phyloP scores from a whole-genome alignment of 345 rosid species.

The Syzygium oleosum region DNA sequence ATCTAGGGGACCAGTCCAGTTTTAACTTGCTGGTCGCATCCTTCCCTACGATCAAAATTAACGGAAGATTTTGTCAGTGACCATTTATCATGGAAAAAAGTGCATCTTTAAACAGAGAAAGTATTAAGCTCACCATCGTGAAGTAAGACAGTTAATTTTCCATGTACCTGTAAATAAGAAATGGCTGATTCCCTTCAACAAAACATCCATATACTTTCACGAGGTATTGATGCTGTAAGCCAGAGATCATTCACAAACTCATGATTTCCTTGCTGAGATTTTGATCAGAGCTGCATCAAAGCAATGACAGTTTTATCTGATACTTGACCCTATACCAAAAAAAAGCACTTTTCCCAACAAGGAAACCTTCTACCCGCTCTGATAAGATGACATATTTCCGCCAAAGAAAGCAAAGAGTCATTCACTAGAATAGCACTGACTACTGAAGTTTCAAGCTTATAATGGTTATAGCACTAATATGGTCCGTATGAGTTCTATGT shows the following conservation, averaged over 20 bases:
- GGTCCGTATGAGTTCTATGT: neutral
- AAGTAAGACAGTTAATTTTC: slow-evolving; percentile 55
- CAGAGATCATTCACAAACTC: slow-evolving; percentile 69
- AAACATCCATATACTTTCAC: slow-evolving; percentile 65
- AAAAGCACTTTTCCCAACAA: neutral
- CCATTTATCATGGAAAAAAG: neutral
- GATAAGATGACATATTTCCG: neutral
- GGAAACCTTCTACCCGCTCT: neutral
- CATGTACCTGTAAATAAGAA: slow-evolving; percentile 62
- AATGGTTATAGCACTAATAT: neutral
- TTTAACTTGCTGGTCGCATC: slow-evolving; percentile 33
- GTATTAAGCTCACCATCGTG: slow-evolving; percentile 38
- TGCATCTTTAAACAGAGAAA: neutral
- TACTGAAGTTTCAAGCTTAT: neutral
- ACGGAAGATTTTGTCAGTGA: neutral
- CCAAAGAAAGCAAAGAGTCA: neutral
- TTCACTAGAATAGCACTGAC: neutral
- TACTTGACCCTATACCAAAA: slow-evolving; percentile 38
- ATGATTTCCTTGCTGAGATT: slow-evolving; percentile 67
- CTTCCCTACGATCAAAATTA: slow-evolving; percentile 18
- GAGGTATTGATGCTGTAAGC: slow-evolving; percentile 67
- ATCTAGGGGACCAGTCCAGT: slow-evolving; percentile 62
- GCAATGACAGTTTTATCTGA: slow-evolving; percentile 61
- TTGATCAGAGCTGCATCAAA: slow-evolving; percentile 62
- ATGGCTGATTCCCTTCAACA: slow-evolving; percentile 60